Evolutionary conservation across 805 yeast genomes (phyloP).

Genomic region (Candida chauliodis): DNA sequence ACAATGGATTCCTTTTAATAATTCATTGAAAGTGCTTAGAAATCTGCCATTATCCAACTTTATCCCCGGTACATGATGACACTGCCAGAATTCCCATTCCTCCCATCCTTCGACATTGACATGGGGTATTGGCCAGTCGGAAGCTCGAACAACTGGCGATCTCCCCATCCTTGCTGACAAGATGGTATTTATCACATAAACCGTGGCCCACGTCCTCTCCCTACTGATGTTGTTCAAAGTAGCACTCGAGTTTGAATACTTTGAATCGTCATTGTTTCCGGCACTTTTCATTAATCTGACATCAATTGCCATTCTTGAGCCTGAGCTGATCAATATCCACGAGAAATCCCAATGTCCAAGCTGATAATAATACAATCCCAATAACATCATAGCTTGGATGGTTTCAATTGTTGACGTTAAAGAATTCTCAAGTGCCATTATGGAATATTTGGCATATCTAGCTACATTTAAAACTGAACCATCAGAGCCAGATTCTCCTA

Average conservation of each 20-base stretch:
- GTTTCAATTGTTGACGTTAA: conserved; percentile 20
- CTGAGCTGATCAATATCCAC: conserved; percentile 21
- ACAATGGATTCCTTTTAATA: conserved; percentile 14
- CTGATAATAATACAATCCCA: conserved; percentile 19
- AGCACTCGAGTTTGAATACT: conserved; percentile 5
- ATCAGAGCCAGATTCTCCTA: conserved; percentile 13
- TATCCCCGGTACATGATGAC: conserved; percentile 9
- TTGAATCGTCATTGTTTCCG: conserved; percentile 1
- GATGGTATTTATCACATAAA: conserved; percentile 18
- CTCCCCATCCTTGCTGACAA: conserved; percentile 23
- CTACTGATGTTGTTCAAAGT: conserved; percentile 15
- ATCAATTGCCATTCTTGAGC: conserved; percentile 22
- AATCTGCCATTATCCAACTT: conserved; percentile 19
- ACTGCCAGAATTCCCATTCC: conserved; percentile 23
- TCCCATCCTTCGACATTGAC: conserved; percentile 23
- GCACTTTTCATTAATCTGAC: conserved; percentile 17
- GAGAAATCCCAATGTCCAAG: conserved; percentile 23
- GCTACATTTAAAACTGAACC: conserved; percentile 2
- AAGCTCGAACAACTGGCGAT: conserved; percentile 19
- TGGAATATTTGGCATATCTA: conserved; percentile 17
- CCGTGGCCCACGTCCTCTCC: conserved; percentile 24
- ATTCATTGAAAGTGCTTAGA: conserved; percentile 17
- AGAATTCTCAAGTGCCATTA: conserved; percentile 19
- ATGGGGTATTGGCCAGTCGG: conserved; percentile 21
- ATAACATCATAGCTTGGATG: conserved; percentile 19